These are phyloP conservation scores for Suhomyces choctaworum DNA, from an alignment of 1,139 yeast genomes.

Conservation along the genomic window DNA sequence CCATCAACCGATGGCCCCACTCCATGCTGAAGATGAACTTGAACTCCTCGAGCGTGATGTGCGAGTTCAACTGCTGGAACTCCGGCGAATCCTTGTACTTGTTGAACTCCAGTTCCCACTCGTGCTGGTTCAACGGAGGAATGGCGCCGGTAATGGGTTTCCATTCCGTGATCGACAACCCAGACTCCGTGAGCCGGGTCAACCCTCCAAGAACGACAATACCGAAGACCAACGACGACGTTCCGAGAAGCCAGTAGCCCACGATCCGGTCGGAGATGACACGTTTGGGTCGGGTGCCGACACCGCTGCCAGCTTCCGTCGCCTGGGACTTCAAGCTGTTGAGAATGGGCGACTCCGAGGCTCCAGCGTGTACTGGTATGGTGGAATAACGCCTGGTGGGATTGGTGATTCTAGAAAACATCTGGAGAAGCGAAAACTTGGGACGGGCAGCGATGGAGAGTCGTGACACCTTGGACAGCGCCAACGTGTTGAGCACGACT, in stretches of 20 bases:
- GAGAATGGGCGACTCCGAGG: slow-evolving; percentile 1
- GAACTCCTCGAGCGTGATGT: slow-evolving; percentile 88
- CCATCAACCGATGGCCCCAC: slow-evolving; percentile 94
- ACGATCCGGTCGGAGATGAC: slow-evolving; percentile 50
- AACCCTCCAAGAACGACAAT: slow-evolving; percentile 96
- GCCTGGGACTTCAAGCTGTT: slow-evolving; percentile 8
- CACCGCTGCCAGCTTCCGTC: not conserved
- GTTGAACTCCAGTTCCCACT: slow-evolving; percentile 83
- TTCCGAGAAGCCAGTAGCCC: slow-evolving; percentile 90
- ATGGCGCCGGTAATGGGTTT: slow-evolving; percentile 93
- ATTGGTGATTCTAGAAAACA: slow-evolving; percentile 6
- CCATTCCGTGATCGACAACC: slow-evolving; percentile 97
- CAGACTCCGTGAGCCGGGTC: slow-evolving; percentile 93
- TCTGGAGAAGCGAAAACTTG: slow-evolving; percentile 4
- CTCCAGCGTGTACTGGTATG: slow-evolving; percentile 3
- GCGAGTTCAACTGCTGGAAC: slow-evolving; percentile 83
- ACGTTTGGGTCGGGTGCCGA: slow-evolving; percentile 14
- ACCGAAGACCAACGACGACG: slow-evolving; percentile 88
- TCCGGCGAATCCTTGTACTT: slow-evolving; percentile 89
- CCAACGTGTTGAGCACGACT: slow-evolving; percentile 33
- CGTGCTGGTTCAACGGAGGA: slow-evolving; percentile 77
- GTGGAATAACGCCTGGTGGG: slow-evolving; percentile 16
- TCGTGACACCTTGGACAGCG: slow-evolving; percentile 24
- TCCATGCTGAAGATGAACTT: slow-evolving; percentile 96
- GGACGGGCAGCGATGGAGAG: slow-evolving; percentile 15